Base-by-base conservation (phyloP, 805 yeast species). In the Metschnikowia henanensis region DNA sequence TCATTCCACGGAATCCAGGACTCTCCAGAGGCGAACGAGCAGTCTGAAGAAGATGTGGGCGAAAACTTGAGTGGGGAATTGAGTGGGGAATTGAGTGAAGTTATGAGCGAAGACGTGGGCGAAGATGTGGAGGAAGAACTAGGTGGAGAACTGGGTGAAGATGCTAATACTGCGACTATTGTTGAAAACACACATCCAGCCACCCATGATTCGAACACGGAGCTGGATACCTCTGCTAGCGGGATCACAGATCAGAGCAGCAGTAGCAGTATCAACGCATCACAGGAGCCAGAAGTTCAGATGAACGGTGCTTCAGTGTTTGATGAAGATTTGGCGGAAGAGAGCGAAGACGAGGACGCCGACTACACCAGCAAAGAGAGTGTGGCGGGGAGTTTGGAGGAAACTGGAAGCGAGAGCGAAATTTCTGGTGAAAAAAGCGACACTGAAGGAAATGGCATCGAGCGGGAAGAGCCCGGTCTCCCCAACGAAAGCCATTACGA, bases 121-220 rank as follows among this genome's bases (percentile, higher is more conserved):
- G 70, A 65, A 50, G 73, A 71, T 20, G 38, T 45, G 23, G 56
- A 43, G 15, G 54, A 50, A 28, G 45, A 41, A 18, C 41, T 35
- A 19, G 60, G 64, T 6, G 59, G 53, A 25, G 50, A 3, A 9
- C 26, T n/a, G n/a, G n/a, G n/a, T n/a, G n/a, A n/a, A n/a, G n/a
- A n/a, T n/a, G n/a, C n/a, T n/a, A n/a, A n/a, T n/a, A n/a, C n/a
- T n/a, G n/a, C n/a, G n/a, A n/a, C n/a, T n/a, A n/a, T n/a, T n/a
- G n/a, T n/a, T n/a, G n/a, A n/a, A n/a, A n/a, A n/a, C n/a, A n/a
- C n/a, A n/a, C n/a, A n/a, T n/a, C n/a, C n/a, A n/a, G n/a, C 7
- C 8, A 10, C 16, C 13, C 30, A n/a, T 7, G 30, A 4, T 4
- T 28, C 9, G 5, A 37, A n/a, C 35, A 44, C 39, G 51, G 39